Evolutionary conservation across 208 protist species (phyloP).

Genomic region (Leishmania guyanensis): DNA sequence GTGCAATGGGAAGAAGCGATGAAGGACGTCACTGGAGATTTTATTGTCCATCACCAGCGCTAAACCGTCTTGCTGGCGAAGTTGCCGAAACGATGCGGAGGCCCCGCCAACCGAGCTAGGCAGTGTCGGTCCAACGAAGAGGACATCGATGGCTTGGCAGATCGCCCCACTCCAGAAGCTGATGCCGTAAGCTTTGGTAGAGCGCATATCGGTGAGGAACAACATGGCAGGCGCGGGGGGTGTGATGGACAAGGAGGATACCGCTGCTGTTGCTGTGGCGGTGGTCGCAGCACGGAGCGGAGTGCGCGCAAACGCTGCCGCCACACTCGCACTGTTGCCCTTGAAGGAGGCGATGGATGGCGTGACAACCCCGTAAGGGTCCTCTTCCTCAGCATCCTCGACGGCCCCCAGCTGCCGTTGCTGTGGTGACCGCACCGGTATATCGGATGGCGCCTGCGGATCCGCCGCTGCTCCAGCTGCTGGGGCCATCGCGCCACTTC

Average conservation of each 20-base stretch:
- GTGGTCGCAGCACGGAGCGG: background rate
- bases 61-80: constrained; percentile 30
- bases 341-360: constrained; percentile 1
- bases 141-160: constrained; percentile 70
- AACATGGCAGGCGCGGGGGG: constrained; percentile 22
- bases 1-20: constrained; percentile 63
- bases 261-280: background rate
- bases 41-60: constrained; percentile 33
- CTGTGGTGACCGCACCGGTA: constrained; percentile 3
- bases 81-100: constrained; percentile 50
- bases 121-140: constrained; percentile 63
- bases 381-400: constrained; percentile 42
- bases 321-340: background rate
- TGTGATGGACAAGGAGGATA: constrained; percentile 3
- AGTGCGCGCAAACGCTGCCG: background rate
- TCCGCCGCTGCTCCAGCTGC: background rate
- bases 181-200: constrained; percentile 37
- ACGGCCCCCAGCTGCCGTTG: background rate
- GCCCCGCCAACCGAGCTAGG: constrained; percentile 33
- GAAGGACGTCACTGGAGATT: constrained; percentile 28
- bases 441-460: background rate
- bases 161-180: constrained; percentile 90
- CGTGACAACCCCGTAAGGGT: constrained; percentile 68
- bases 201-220: constrained; percentile 45
- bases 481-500: background rate